Evolutionary conservation across 352 stramenopile species (phyloP).

Genomic region (Globisporangium paroecandrum): DNA sequence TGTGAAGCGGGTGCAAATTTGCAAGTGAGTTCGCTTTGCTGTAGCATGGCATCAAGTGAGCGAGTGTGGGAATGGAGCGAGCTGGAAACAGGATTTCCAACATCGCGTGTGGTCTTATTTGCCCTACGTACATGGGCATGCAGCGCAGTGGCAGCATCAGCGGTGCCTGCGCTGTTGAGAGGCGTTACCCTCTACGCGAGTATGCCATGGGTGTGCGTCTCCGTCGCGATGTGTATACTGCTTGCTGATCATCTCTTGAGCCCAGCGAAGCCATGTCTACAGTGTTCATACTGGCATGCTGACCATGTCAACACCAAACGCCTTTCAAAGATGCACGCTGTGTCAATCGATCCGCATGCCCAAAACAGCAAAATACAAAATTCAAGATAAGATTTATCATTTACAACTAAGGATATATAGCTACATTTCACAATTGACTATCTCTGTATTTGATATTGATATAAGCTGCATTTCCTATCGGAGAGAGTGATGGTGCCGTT

Average conservation of each 20-base stretch:
- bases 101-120: background rate
- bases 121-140: background rate
- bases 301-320: background rate
- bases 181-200: background rate
- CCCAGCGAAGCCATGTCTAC: background rate
- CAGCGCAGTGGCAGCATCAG: background rate
- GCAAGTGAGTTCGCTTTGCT: background rate
- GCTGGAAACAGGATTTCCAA: background rate
- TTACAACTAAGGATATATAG: too few relatives aligned
- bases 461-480: background rate
- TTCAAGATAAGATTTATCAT: background rate
- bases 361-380: background rate
- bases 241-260: background rate
- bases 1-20: background rate
- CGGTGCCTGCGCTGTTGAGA: background rate
- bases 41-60: background rate
- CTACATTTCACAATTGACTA: too few relatives aligned
- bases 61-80: background rate
- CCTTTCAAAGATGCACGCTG: background rate
- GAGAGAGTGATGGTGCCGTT: slow-evolving; percentile 5
- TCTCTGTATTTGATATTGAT: background rate
- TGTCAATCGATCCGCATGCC: background rate
- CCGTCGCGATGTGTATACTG: background rate
- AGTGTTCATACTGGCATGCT: background rate
- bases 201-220: background rate